Evolutionary conservation across 805 yeast genomes (phyloP).

Genomic region (Candida taoyuanica): DNA sequence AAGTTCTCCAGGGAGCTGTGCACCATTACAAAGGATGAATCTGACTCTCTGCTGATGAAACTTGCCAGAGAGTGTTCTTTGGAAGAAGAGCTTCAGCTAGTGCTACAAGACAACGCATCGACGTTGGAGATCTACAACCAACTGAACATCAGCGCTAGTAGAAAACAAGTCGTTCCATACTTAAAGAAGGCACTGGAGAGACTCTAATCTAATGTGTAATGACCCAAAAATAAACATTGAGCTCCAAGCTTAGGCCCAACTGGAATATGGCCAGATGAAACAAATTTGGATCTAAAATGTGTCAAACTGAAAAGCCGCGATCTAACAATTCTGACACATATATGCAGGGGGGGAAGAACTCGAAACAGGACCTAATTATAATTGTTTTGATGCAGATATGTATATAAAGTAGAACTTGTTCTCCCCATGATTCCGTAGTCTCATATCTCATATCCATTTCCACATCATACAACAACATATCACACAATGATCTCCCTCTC

Average conservation of each 20-base stretch:
- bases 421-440: too few relatives aligned
- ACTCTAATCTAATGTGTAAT: constrained; percentile 4
- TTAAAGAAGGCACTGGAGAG: constrained; percentile 26
- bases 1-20: constrained; percentile 13
- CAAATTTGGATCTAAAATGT: neutral
- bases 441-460: too few relatives aligned
- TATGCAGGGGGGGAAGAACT: neutral
- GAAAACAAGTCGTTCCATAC: constrained; percentile 83
- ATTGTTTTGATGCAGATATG: too few relatives aligned
- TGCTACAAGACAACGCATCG: constrained; percentile 5
- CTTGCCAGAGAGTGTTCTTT: constrained; percentile 18
- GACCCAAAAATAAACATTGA: neutral
- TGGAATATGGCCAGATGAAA: too few relatives aligned
- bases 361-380: neutral
- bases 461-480: too few relatives aligned
- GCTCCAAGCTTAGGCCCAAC: too few relatives aligned
- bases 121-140: constrained; percentile 34
- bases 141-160: constrained; percentile 57
- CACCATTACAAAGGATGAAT: constrained; percentile 8
- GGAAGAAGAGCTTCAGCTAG: constrained; percentile 9
- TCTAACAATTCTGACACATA: neutral
- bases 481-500: constrained; percentile 1
- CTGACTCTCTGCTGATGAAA: constrained; percentile 16
- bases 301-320: too few relatives aligned
- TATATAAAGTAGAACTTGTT: too few relatives aligned